phyloP scores from a whole-genome alignment of 2,329 filamentous ascomycete genomes.

The Monilinia polystroma region DNA sequence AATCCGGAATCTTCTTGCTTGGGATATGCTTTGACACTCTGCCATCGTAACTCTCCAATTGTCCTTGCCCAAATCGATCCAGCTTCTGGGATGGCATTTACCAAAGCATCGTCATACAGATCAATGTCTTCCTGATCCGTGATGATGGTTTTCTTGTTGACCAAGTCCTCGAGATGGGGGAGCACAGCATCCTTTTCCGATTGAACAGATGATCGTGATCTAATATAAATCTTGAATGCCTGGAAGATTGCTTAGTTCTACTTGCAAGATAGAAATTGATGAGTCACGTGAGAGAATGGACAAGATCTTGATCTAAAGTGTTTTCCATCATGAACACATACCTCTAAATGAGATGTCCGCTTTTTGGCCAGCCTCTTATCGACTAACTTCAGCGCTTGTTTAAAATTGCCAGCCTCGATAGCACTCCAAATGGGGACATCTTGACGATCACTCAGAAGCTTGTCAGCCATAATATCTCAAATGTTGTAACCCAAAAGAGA shows the following conservation, averaged over 20 bases:
- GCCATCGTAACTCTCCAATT: slow-evolving; percentile 39
- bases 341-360: slow-evolving; percentile 38
- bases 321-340: slow-evolving; percentile 28
- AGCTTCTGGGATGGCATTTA: slow-evolving; percentile 30
- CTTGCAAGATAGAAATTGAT: background rate
- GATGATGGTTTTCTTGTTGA: slow-evolving; percentile 29
- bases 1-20: slow-evolving; percentile 37
- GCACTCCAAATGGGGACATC: slow-evolving; percentile 40
- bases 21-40: slow-evolving; percentile 37
- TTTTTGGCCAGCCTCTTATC: slow-evolving; percentile 41
- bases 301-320: background rate
- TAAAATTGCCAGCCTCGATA: slow-evolving; percentile 40
- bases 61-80: slow-evolving; percentile 35
- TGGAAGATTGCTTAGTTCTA: slow-evolving; percentile 24
- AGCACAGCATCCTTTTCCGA: slow-evolving; percentile 37
- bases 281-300: background rate
- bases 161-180: slow-evolving; percentile 35
- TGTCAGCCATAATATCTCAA: slow-evolving; percentile 34
- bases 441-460: slow-evolving; percentile 34
- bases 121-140: slow-evolving; percentile 37
- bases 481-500: background rate
- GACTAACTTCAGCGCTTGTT: slow-evolving; percentile 41
- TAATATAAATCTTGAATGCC: slow-evolving; percentile 40
- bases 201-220: slow-evolving; percentile 31
- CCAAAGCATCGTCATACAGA: slow-evolving; percentile 38